Base-by-base conservation (phyloP, 352 stramenopile genomes). In the Phytophthora palmivora region DNA sequence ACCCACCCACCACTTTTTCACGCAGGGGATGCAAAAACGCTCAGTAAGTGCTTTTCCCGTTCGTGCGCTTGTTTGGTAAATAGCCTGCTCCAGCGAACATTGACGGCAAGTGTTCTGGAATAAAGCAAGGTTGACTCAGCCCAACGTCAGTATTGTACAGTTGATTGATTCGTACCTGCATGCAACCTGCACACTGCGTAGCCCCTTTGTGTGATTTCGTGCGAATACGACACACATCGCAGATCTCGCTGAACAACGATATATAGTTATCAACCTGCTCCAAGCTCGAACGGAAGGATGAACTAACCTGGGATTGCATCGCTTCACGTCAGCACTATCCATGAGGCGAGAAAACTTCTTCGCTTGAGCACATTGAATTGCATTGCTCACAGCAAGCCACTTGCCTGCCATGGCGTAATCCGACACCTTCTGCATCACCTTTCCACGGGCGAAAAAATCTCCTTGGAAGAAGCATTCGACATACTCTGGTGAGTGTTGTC, bases 351-450 rank as follows among this genome's bases (percentile, higher is more conserved):
- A 62, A 46, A 75, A 63, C 46, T 63, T 68, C 26, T 70, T 66
- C 18, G 67, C 66, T 21, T 70, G 43, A 5, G 70, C 53, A 47
- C 66, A 76, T 21, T 67, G 44, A 21, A 74, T 44, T 12, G 55
- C 51, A 33, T 63, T 63, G 49, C 45, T 67, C 32, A 78, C 68
- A 11, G 64, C 58, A 38, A 80, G 53, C 72, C 72, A 78, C 28
- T 76, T 77, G 12, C 72, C 68, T 3, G 72, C 64, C 46, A 78
- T 77, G n/a, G 52, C 53, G 36, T 76, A 80, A 41, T 80, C 65
- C 4, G 72, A 66, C 21, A 78, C 58, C 5, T 58, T 63, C 43
- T 75, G 59, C 44, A 58, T 42, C 38, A 73, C 64, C 7, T 63
- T 68, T 50, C 68, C 60, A 21, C 67, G 64, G 19, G 57, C 67